A percentile compares a stretch with the other conserved stretches of the same genome.
These are phyloP conservation scores for Aristolochia fimbriata DNA, from an alignment of 164 flowering plant species.

Conservation along the genomic window DNA sequence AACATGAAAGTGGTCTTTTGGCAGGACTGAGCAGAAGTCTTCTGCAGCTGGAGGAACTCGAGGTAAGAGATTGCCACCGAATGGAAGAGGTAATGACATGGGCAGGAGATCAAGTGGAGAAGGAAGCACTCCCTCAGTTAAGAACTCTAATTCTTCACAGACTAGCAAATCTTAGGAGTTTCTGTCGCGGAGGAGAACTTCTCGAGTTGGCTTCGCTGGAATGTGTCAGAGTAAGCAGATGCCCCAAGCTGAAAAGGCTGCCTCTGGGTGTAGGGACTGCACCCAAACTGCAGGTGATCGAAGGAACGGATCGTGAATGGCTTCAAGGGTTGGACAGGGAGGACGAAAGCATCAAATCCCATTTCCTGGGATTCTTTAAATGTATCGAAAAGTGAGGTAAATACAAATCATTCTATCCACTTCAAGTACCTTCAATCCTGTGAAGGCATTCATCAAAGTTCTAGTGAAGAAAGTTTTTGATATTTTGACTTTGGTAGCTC, in stretches of 20 bases:
- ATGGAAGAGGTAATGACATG: neutral
- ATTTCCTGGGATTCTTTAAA: no score
- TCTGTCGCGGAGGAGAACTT: neutral
- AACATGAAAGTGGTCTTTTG: neutral
- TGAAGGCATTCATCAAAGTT: no score
- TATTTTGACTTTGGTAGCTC: neutral
- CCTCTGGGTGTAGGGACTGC: neutral
- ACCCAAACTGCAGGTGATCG: slow-evolving; percentile 1
- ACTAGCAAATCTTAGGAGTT: slow-evolving; percentile 2
- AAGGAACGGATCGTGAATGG: neutral
- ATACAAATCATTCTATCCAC: no score
- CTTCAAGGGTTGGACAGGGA: slow-evolving; percentile 3
- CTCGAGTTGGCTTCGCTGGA: slow-evolving; percentile 4
- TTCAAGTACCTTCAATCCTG: no score
- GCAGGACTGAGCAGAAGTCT: neutral
- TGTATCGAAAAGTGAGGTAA: no score
- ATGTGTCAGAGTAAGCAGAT: neutral
- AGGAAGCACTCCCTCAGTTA: slow-evolving; percentile 1
- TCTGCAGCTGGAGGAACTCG: neutral
- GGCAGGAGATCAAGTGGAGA: neutral
- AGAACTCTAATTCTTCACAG: neutral
- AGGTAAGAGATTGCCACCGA: neutral
- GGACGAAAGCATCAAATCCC: neutral
- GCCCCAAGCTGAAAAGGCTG: slow-evolving; percentile 1
- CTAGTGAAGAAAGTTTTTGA: no score